These are phyloP conservation scores for Colletotrichum shisoi DNA, from an alignment of 2,329 filamentous ascomycete genomes.

Conservation along the genomic window DNA sequence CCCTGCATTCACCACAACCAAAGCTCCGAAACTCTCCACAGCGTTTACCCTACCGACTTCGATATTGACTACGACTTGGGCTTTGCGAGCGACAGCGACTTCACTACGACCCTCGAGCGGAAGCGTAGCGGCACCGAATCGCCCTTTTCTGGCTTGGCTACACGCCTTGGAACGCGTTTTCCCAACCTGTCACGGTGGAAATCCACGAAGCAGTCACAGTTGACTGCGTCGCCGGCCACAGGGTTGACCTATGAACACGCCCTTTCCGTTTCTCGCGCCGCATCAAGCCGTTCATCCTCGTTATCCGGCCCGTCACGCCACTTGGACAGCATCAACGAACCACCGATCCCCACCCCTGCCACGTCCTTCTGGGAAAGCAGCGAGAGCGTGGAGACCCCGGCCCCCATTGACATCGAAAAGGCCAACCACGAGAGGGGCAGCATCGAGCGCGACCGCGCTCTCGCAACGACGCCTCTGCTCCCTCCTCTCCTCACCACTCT, in stretches of 20 bases:
- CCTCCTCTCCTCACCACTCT: conserved; percentile 77
- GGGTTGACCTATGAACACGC: conserved; percentile 84
- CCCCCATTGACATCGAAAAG: conserved; percentile 61
- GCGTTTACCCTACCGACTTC: conserved; percentile 53
- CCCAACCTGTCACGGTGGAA: conserved; percentile 62
- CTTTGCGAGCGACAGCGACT: conserved; percentile 71
- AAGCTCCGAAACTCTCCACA: conserved; percentile 53
- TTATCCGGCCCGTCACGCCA: conserved; percentile 68
- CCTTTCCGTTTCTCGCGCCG: conserved; percentile 67
- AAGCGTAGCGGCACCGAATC: conserved; percentile 67
- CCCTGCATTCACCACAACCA: conserved; percentile 66
- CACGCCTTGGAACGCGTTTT: conserved; percentile 70
- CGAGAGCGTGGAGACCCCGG: conserved; percentile 61
- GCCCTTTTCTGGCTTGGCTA: conserved; percentile 67
- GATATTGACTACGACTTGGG: conserved; percentile 71
- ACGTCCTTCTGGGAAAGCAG: conserved; percentile 68
- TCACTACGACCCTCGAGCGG: conserved; percentile 57
- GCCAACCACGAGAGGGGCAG: conserved; percentile 59
- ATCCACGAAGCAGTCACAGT: conserved; percentile 55
- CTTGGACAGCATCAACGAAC: conserved; percentile 58
- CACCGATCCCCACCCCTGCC: conserved; percentile 65
- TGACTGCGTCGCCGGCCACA: conserved; percentile 71
- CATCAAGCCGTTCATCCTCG: conserved; percentile 82
- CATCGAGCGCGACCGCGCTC: conserved; percentile 64
- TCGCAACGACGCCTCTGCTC: conserved; percentile 83